Evolutionary conservation across 208 protist species (phyloP), one percentile per base, ranked within the genome.

Genomic region (Crithidia bombi): DNA sequence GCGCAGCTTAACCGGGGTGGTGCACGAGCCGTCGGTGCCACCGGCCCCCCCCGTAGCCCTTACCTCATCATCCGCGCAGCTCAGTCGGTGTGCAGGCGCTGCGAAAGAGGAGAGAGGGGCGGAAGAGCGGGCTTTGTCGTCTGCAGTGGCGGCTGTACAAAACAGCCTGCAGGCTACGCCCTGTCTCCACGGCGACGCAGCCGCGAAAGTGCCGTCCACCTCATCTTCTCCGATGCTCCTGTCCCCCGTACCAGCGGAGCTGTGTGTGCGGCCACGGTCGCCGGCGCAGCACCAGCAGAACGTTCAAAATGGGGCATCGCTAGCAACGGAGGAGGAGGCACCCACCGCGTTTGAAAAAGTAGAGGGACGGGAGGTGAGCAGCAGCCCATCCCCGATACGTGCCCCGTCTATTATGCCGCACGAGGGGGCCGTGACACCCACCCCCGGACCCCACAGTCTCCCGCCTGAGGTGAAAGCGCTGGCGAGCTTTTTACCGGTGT

Each of bases 161-260:
- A 47, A 19, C 3, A 17, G 41, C 11, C 11, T 19, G 41, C 9
- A 10, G 4, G 41, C 5, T 7, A 7, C 41, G 41, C 41, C 41
- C 15, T 47, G 17, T 21, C 15, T 21, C 5, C 43, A 49, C 15
- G 43, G 43, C 6, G 43, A 49, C 6, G 43, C 21, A 23, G 11
- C 28, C 28, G 21, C 5, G 46, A 57, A 57, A 32, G 14, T 36
- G 26, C 36, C n/a, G 41, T n/a, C 41, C 23, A 4, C 28, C 26
- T 64, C 55, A 10, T 47, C 55, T 21, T 61, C 36, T n/a, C n/a
- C n/a, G 14, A 33, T 47, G 38, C 21, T 47, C 23, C 35, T 26
- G 17, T 50, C 57, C 3, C 25, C 57, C 9, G 26, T 35, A 4
- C 19, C 11, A 9, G 3, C 2, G 43, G 43, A 21, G 17, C 17